Evolutionary conservation across 176 grass and related monocot genomes (phyloP), one percentile per base, ranked within the genome.

Genomic region (Stipa capillata): DNA sequence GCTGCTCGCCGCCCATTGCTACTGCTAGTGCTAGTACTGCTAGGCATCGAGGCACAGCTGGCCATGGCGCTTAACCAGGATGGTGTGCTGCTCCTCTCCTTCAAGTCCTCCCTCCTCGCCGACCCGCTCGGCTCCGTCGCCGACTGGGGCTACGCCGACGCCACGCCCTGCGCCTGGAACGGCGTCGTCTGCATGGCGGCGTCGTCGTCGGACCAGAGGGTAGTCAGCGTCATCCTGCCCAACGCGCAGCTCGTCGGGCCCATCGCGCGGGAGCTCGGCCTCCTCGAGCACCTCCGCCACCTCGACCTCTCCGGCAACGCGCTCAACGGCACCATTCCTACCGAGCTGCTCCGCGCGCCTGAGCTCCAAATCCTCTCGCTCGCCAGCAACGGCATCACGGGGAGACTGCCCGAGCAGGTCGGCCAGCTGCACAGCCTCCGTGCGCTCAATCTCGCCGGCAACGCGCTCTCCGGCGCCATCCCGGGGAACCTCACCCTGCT

Each of bases 241-340:
- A 79, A 93, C 74, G 83, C 86, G 34, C 81, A 93, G 73, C 88
- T 99, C 4, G 79, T 86, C 2, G 96, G 96, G 13, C 45, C 90
- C 55, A 43, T 99, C 13, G 80, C 90, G 0, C 32, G 86, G 4
- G 84, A 95, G 49, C 77, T 99, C 6, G 92, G 86, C 47, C 76
- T 83, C 59, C 10, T 99, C 56, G 89, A 91, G 75, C 90, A 91
- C 80, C 96, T 99, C 57, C 92, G 79, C 41, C 90, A 93, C 79
- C 86, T 99, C 35, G 96, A 99, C 64, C 90, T 99, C 72, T 95
- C 96, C 47, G 90, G 96, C 8, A 99, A 99, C 54, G 82, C 80
- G 35, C 90, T 99, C 23, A 95, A 89, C 71, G 96, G 90, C 45
- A 85, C 65, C 51, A 18, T 99, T 25, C 80, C 90, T 5, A 15